Conservation (phyloP, 148 eudicot genomes). For the Gaultheria prostrata region DNA sequence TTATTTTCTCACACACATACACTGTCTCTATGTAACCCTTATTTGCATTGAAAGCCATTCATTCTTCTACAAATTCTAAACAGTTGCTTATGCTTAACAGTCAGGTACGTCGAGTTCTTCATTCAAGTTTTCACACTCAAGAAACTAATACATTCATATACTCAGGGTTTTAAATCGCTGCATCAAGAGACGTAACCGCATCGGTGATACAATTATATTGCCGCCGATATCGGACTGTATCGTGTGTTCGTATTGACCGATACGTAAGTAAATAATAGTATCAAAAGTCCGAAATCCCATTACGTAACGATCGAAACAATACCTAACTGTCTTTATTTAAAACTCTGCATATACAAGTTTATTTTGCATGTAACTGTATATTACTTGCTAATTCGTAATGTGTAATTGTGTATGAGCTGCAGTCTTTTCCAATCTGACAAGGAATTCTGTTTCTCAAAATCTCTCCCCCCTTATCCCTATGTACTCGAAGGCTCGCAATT, state of each 20-base stretch:
- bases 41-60: not conserved
- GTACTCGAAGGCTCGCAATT: not conserved
- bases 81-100: not conserved
- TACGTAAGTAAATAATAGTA: too few relatives aligned
- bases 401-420: not conserved
- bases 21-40: not conserved
- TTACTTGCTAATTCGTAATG: not conserved
- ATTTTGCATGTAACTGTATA: not conserved
- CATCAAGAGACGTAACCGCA: too few relatives aligned
- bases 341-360: not conserved
- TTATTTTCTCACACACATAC: not conserved
- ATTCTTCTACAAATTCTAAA: not conserved
- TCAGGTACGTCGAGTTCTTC: not conserved
- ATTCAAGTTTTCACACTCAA: not conserved
- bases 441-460: not conserved
- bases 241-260: too few relatives aligned
- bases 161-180: too few relatives aligned
- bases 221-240: too few relatives aligned
- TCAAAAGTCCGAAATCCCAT: too few relatives aligned
- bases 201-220: too few relatives aligned
- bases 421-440: not conserved
- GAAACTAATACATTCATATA: not conserved
- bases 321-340: too few relatives aligned
- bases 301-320: too few relatives aligned
- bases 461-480: not conserved